These are phyloP conservation scores for Nicotiana knightiana DNA, from an alignment of 257 asterid species.

Conservation along the genomic window DNA sequence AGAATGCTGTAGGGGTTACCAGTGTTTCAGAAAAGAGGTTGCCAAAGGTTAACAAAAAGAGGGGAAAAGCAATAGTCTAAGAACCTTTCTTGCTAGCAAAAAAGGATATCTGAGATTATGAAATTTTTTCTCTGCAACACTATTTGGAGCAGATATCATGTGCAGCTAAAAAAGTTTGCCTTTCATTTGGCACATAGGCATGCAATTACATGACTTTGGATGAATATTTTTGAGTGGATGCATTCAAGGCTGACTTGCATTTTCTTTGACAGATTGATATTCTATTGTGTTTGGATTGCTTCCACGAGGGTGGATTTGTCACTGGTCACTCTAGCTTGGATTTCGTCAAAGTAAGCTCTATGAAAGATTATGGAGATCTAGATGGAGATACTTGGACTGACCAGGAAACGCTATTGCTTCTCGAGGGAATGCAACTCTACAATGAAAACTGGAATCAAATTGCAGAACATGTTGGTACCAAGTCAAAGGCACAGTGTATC, in stretches of 20 bases:
- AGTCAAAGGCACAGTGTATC: conserved; percentile 91
- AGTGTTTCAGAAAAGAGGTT: background rate
- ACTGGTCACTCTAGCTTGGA: conserved; percentile 93
- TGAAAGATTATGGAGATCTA: conserved; percentile 55
- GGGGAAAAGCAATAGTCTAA: background rate
- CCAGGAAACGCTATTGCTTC: conserved; percentile 82
- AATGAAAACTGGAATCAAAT: conserved; percentile 85
- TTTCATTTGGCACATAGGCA: background rate
- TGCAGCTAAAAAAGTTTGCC: background rate
- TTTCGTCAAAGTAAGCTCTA: conserved; percentile 60
- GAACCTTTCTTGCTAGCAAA: conserved; percentile 8
- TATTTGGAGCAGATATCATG: background rate
- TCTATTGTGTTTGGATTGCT: conserved; percentile 75
- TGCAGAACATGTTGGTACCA: conserved; percentile 89
- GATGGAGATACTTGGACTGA: conserved; percentile 91
- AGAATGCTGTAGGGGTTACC: background rate
- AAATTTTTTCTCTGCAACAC: background rate
- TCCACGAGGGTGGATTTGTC: conserved; percentile 78
- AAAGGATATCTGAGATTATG: background rate
- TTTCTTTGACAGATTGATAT: conserved; percentile 64
- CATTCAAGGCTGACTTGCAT: conserved; percentile 23
- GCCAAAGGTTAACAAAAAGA: background rate
- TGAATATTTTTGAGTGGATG: background rate
- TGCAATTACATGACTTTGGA: background rate
- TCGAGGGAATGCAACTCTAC: conserved; percentile 79